phyloP scores from a whole-genome alignment of 2,329 filamentous ascomycete genomes.

The Celoporthe dispersa region DNA sequence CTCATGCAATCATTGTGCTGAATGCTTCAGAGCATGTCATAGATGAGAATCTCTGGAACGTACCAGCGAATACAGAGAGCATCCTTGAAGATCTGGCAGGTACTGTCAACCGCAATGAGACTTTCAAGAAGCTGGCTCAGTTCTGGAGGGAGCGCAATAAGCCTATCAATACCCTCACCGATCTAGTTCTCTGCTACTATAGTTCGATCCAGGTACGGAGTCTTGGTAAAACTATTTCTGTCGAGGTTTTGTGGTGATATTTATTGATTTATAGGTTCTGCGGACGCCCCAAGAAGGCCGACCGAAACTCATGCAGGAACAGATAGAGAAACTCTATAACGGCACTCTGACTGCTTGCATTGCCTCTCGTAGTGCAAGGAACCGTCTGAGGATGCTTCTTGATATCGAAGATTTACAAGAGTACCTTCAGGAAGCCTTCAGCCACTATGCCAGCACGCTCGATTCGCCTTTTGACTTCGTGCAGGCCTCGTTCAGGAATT shows the following conservation, averaged over 20 bases:
- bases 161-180: constrained; percentile 43
- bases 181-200: constrained; percentile 51
- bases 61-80: constrained; percentile 39
- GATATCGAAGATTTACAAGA: constrained; percentile 50
- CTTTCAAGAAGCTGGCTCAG: constrained; percentile 37
- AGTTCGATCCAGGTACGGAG: constrained; percentile 42
- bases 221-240: neutral
- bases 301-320: constrained; percentile 48
- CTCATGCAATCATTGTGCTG: constrained; percentile 58
- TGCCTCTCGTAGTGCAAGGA: constrained; percentile 42
- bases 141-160: constrained; percentile 44
- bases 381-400: constrained; percentile 49
- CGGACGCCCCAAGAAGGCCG: constrained; percentile 48
- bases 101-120: constrained; percentile 34
- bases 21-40: constrained; percentile 49
- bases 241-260: neutral
- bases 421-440: constrained; percentile 54
- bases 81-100: constrained; percentile 38
- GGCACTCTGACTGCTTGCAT: constrained; percentile 43
- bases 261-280: constrained; percentile 36
- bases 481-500: constrained; percentile 47
- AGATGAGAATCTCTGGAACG: constrained; percentile 48
- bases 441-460: constrained; percentile 51
- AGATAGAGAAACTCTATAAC: constrained; percentile 47
- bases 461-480: constrained; percentile 57